These are phyloP conservation scores for Colletotrichum cordylinicola DNA, from an alignment of 2,329 filamentous ascomycete genomes.

Conservation along the genomic window DNA sequence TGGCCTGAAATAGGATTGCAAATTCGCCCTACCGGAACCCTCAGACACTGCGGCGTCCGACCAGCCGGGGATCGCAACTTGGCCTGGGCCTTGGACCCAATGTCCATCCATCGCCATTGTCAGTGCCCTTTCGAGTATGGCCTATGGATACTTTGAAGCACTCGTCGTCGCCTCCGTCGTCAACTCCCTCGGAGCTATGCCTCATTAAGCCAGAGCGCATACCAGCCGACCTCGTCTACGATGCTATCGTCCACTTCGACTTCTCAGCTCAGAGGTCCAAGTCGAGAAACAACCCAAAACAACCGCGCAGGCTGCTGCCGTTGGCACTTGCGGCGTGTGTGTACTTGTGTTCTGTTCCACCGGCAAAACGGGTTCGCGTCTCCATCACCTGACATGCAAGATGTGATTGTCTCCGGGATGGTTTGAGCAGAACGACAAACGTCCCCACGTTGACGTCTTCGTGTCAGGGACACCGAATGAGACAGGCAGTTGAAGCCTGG, in stretches of 20 bases:
- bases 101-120: background rate
- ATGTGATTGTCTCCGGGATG: background rate
- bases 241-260: background rate
- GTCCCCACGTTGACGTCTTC: constrained; percentile 12
- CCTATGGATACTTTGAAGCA: background rate
- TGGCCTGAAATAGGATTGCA: background rate
- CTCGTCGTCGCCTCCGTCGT: background rate
- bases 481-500: background rate
- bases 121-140: background rate
- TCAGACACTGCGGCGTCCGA: constrained; percentile 18
- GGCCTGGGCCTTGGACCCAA: background rate
- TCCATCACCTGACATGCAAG: background rate
- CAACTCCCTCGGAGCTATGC: background rate
- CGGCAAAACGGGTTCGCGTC: background rate
- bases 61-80: constrained; percentile 7
- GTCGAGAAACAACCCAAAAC: background rate
- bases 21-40: constrained; percentile 7
- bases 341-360: background rate
- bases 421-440: constrained; percentile 12
- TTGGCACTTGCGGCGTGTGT: background rate
- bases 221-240: background rate
- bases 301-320: background rate
- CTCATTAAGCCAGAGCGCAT: background rate
- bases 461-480: background rate
- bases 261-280: background rate